Conservation (phyloP, 2,329 filamentous ascomycete species). For the Sarocladium strictum region DNA sequence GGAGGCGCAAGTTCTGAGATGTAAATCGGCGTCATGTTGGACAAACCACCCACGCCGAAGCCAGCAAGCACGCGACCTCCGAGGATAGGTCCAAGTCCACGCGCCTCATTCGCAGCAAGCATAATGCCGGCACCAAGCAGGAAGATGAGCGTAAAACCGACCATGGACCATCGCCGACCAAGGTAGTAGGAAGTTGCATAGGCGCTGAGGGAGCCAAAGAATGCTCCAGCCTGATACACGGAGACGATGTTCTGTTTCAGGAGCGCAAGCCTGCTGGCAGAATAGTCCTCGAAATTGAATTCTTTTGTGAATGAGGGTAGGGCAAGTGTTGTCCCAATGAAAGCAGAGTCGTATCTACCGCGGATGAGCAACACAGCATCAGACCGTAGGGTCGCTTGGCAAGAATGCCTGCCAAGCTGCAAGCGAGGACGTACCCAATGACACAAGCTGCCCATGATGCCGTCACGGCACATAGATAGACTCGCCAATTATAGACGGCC, state of each 20-base stretch:
- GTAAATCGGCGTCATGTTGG: constrained; percentile 59
- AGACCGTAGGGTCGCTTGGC: not conserved
- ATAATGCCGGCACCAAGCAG: constrained; percentile 66
- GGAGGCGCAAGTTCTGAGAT: constrained; percentile 56
- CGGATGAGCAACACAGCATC: constrained; percentile 39
- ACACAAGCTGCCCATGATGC: constrained; percentile 52
- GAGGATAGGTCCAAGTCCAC: constrained; percentile 59
- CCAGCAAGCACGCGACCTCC: constrained; percentile 58
- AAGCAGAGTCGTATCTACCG: constrained; percentile 31
- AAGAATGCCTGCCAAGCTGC: not conserved
- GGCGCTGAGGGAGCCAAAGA: constrained; percentile 62
- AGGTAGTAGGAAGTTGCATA: constrained; percentile 61
- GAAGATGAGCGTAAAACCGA: constrained; percentile 58
- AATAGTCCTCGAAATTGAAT: constrained; percentile 32
- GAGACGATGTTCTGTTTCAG: constrained; percentile 73
- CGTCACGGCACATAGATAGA: constrained; percentile 47
- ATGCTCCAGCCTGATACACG: constrained; percentile 75
- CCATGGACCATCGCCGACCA: constrained; percentile 59
- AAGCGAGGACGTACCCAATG: constrained; percentile 51
- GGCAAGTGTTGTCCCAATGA: constrained; percentile 7
- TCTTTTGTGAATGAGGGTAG: not conserved
- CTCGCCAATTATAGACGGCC: constrained; percentile 55
- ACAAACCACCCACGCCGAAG: constrained; percentile 56
- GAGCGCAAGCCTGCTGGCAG: constrained; percentile 42
- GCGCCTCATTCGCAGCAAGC: constrained; percentile 56